Conservation (phyloP, 495 filamentous ascomycete species). For the Penicillium malachiteum region DNA sequence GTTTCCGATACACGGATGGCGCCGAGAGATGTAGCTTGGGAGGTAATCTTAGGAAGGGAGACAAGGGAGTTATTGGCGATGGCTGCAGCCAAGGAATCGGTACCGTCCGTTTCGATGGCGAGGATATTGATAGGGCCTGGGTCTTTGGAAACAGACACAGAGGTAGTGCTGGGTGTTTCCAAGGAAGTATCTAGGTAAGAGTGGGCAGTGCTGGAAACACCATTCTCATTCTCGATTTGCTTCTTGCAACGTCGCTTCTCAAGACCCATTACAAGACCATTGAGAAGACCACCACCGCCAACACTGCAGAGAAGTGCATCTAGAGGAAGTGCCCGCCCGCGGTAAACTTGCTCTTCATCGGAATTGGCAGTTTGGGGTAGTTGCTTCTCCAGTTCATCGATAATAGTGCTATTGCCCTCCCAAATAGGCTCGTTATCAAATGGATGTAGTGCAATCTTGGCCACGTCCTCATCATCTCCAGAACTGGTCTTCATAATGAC, state of each 20-base stretch:
- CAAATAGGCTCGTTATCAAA: conserved; percentile 88
- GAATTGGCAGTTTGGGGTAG: conserved; percentile 40
- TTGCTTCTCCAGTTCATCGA: conserved; percentile 70
- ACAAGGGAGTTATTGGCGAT: conserved; percentile 60
- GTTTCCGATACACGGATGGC: conserved; percentile 68
- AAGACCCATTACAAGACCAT: conserved; percentile 74
- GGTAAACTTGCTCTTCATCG: conserved; percentile 34
- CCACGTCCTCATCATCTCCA: conserved; percentile 43
- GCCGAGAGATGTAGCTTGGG: conserved; percentile 76
- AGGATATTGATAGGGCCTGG: conserved; percentile 55
- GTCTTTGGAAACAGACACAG: conserved; percentile 2
- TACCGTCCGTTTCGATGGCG: conserved; percentile 80
- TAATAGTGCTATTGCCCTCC: conserved; percentile 70
- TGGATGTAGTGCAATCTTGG: conserved; percentile 79
- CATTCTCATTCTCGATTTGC: conserved; percentile 11
- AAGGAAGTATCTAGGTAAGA: conserved; percentile 15
- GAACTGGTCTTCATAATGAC: conserved; percentile 52
- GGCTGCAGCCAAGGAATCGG: conserved; percentile 65
- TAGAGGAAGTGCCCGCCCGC: conserved; percentile 36
- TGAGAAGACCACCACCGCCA: conserved; percentile 85
- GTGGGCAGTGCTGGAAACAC: conserved; percentile 13
- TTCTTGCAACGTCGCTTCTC: conserved; percentile 43
- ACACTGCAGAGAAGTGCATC: conserved; percentile 81
- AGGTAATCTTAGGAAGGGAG: conserved; percentile 73
- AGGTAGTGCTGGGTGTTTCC: conserved; percentile 2